phyloP scores from a whole-genome alignment of 805 yeast species.

The Nematodospora valgi region DNA sequence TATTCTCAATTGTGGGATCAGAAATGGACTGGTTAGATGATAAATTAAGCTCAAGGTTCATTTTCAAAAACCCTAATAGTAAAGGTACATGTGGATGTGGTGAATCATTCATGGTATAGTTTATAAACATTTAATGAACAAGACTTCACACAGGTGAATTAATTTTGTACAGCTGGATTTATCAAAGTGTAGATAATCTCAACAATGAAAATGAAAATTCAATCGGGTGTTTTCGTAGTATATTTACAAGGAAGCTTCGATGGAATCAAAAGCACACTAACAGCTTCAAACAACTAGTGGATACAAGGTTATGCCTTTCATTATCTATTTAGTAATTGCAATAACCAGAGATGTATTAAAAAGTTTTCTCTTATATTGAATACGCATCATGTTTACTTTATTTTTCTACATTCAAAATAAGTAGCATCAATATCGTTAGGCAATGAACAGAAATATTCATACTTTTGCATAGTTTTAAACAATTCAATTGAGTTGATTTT shows the following conservation, averaged over 20 bases:
- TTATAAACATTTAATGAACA: neutral
- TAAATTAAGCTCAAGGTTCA: constrained; percentile 81
- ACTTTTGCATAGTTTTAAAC: constrained; percentile 47
- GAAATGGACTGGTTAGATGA: constrained; percentile 99
- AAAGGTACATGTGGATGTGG: constrained; percentile 99
- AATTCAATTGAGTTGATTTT: constrained; percentile 37
- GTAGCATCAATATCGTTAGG: constrained; percentile 48
- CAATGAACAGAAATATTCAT: constrained; percentile 48
- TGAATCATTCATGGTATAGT: constrained; percentile 91
- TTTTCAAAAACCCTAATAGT: constrained; percentile 92
- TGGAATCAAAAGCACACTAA: no score
- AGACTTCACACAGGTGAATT: neutral
- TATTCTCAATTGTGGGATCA: constrained; percentile 92
- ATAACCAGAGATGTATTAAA: no score
- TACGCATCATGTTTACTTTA: constrained; percentile 9
- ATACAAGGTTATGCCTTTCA: no score
- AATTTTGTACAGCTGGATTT: neutral
- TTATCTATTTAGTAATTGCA: neutral
- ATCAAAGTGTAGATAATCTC: no score
- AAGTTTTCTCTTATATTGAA: neutral
- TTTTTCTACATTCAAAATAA: constrained; percentile 50
- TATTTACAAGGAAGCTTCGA: no score
- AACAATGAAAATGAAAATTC: no score
- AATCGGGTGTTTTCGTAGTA: no score
- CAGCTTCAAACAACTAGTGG: no score